These are phyloP conservation scores for Schizochytrium sp. DNA, from an alignment of 108 stramenopile species.

Conservation along the genomic window DNA sequence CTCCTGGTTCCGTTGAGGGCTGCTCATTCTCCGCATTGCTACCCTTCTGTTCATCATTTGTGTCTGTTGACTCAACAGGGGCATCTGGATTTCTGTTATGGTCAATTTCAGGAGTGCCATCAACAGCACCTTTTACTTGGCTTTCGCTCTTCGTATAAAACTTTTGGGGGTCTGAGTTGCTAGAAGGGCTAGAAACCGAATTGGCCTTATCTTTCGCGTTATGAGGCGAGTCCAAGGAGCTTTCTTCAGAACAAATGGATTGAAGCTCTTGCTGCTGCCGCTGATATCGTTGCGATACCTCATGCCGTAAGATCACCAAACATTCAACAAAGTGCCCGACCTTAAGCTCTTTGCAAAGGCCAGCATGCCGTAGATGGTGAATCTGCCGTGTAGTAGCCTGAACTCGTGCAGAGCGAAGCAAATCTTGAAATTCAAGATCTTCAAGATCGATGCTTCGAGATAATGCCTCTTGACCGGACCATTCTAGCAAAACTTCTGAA, in stretches of 20 bases:
- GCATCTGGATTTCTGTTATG: background rate
- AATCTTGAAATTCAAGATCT: background rate
- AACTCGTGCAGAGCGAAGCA: background rate
- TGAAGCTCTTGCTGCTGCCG: no score
- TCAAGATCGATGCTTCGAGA: constrained; percentile 8
- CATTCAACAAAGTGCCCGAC: background rate
- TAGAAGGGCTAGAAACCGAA: no score
- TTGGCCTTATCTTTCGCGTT: no score
- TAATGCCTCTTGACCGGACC: background rate
- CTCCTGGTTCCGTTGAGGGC: background rate
- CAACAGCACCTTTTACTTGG: background rate
- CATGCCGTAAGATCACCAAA: background rate
- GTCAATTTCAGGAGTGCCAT: background rate
- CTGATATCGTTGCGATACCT: background rate
- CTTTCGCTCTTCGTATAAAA: background rate
- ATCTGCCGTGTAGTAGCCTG: background rate
- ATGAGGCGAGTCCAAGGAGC: background rate
- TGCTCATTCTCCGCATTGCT: background rate
- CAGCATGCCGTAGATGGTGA: background rate
- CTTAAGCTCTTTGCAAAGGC: background rate
- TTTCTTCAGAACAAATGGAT: no score
- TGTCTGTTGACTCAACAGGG: background rate
- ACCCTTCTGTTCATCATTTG: constrained; percentile 2
- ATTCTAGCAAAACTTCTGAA: background rate
- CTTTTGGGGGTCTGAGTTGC: no score